Percentiles rank a stretch among this genome's conserved stretches.
Evolutionary conservation across 1,139 yeast species (phyloP).

Genomic region (Meyerozyma carpophila): DNA sequence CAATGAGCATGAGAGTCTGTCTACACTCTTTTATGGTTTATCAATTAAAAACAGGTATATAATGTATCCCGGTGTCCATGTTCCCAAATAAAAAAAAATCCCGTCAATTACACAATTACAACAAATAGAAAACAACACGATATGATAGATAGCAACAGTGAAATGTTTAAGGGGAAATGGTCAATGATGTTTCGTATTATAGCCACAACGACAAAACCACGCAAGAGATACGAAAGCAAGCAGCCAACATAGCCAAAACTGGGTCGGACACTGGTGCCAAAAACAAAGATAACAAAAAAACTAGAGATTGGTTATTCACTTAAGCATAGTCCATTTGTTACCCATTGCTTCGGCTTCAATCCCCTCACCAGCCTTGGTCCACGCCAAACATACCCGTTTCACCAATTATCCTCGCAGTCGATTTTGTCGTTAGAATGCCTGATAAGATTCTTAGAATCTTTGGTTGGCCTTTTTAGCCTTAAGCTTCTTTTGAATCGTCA

Average conservation of each 20-base stretch:
- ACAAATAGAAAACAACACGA: background rate
- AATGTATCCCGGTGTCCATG: constrained; percentile 1
- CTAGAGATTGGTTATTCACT: constrained; percentile 1
- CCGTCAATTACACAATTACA: background rate
- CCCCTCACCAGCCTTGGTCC: background rate
- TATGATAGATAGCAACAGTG: constrained; percentile 1
- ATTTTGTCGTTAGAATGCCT: background rate
- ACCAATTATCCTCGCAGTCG: background rate
- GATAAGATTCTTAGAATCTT: constrained; percentile 32
- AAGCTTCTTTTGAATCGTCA: constrained; percentile 32
- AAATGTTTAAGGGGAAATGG: background rate
- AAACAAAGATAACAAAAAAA: background rate
- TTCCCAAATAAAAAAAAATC: constrained; percentile 1
- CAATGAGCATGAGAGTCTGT: too few species aligned
- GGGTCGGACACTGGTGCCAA: background rate
- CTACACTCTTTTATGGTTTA: background rate
- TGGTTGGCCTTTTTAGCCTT: constrained; percentile 43
- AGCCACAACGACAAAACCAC: background rate
- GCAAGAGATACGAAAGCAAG: constrained; percentile 1
- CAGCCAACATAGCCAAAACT: background rate
- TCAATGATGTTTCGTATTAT: constrained; percentile 1
- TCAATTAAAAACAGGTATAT: background rate
- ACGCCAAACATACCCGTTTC: background rate
- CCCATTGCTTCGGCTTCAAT: background rate
- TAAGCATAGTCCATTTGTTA: background rate